phyloP scores from a whole-genome alignment of 306 rosid species.

The Pyrus pyrifolia region DNA sequence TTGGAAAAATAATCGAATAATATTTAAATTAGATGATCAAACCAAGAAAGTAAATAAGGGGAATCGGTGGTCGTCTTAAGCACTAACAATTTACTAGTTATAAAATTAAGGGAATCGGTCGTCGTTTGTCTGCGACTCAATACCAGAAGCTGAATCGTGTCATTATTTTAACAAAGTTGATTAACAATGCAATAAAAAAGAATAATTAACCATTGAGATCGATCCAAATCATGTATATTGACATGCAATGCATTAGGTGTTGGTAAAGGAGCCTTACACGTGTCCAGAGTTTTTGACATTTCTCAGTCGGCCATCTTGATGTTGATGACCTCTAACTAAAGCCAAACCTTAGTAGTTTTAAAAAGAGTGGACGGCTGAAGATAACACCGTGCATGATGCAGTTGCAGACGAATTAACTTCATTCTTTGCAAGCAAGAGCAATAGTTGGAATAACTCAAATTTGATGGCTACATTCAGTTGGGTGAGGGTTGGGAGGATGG shows the following conservation, averaged over 20 bases:
- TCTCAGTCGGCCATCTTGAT: neutral
- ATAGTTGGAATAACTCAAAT: neutral
- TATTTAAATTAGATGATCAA: too few relatives aligned
- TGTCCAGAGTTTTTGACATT: conserved; percentile 2
- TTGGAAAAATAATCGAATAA: too few relatives aligned
- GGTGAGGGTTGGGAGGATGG: too few relatives aligned
- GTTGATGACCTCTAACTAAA: neutral
- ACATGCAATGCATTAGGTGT: neutral
- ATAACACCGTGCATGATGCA: conserved; percentile 7
- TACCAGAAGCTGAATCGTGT: neutral
- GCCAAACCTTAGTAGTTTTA: conserved; percentile 7
- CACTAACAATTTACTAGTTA: neutral
- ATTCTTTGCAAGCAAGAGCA: neutral
- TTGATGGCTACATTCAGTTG: neutral
- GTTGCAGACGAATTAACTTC: neutral
- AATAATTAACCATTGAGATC: neutral
- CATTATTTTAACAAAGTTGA: neutral
- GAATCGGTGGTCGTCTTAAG: neutral
- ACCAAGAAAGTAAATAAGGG: too few relatives aligned
- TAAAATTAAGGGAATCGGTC: too few relatives aligned
- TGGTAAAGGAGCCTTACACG: neutral
- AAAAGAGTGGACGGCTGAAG: conserved; percentile 35
- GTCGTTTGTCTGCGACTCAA: too few relatives aligned
- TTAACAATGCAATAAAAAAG: neutral
- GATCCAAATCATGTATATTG: too few relatives aligned